phyloP scores from a whole-genome alignment of 1,284 basidiomycete genomes.

The Agaricales sp. region DNA sequence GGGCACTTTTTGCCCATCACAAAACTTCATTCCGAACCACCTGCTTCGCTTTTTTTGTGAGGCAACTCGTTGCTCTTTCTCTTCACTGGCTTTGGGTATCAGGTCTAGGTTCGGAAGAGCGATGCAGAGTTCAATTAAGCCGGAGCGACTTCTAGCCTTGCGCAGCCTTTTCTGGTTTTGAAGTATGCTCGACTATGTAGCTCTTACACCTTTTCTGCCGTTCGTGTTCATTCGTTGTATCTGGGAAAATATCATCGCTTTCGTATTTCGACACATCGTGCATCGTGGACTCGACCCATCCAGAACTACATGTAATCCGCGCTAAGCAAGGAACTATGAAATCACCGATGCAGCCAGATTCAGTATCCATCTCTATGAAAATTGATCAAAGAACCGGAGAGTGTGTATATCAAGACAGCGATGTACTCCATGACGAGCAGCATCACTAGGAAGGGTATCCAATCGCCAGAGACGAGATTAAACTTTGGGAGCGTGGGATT shows the following conservation, averaged over 20 bases:
- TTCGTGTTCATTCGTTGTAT: constrained; percentile 17
- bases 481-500: constrained; percentile 37
- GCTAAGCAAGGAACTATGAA: too few relatives aligned
- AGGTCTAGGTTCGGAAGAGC: constrained; percentile 29
- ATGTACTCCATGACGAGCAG: constrained; percentile 47
- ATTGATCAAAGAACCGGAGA: constrained; percentile 23
- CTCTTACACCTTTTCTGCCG: constrained; percentile 40
- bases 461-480: constrained; percentile 41
- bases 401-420: constrained; percentile 35
- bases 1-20: too few relatives aligned
- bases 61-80: too few relatives aligned
- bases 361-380: background rate
- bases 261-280: too few relatives aligned
- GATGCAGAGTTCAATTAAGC: constrained; percentile 65
- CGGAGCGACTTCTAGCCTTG: constrained; percentile 57
- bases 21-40: too few relatives aligned
- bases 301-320: too few relatives aligned
- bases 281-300: too few relatives aligned
- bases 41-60: too few relatives aligned
- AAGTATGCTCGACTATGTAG: constrained; percentile 66
- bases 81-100: constrained; percentile 37
- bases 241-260: too few relatives aligned
- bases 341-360: too few relatives aligned
- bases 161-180: constrained; percentile 37
- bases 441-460: constrained; percentile 44